Base-by-base conservation (phyloP, 169 alveolate species). In the Cryptosporidium andersoni region DNA sequence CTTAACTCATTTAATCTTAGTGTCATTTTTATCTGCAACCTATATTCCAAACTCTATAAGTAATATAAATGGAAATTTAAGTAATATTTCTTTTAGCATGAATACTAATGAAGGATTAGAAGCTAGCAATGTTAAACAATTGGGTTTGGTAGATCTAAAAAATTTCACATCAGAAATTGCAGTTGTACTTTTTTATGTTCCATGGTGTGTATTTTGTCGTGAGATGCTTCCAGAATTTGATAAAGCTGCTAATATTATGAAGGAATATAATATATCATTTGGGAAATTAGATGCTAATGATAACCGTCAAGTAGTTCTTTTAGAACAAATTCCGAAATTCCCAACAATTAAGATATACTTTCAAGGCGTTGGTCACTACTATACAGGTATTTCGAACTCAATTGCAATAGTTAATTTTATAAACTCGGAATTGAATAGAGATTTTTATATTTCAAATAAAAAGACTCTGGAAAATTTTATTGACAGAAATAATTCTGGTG, bases 121-220 rank as follows among this genome's bases (percentile, higher is more conserved):
- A 6, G 80, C 25, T 7, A 47, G 62, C 2, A 12, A 2, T 2
- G 68, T 74, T 25, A 74, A 58, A 45, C 85, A 74, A 74, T 43
- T 74, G 16, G 45, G 74, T 2, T 36, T 47, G 16, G 85, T 58
- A 40, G 85, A 56, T 60, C 42, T 74, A 14, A 25, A 39, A 6
- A 55, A 74, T 9, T 74, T 74, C 25, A 74, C 36, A 2, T 58
- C 47, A 25, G 40, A 5, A 8, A 58, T 40, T 6, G 55, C 85
- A 16, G 85, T 74, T n/a, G 74, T 74, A 25, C 43, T 74, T 45
- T 74, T 74, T 74, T 74, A 74, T 11, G 85, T 74, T 14, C 85
- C 85, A 16, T 74, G 85, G 85, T 74, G 85, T 60, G 67, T 74
- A 34, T 74, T 53, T 62, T 74, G 85, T 37, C 66, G 85, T 3